Evolutionary conservation across 1,284 basidiomycete genomes (phyloP), one percentile per base, ranked within the genome.

Genomic region (Puccinia coronata): DNA sequence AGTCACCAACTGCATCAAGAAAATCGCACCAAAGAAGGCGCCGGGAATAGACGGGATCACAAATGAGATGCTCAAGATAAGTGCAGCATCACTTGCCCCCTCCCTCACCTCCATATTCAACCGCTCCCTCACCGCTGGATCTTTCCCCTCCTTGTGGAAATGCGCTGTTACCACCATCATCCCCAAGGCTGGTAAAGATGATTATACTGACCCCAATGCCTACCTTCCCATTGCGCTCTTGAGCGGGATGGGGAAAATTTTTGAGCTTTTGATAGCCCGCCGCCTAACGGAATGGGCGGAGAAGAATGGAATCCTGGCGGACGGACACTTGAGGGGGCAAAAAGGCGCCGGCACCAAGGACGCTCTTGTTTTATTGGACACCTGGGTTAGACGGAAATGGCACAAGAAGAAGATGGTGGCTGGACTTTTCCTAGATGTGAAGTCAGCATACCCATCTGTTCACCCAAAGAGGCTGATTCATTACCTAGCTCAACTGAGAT

Each of bases 341-440:
- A 39, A 47, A 41, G 43, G 28, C 16, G n/a, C 25, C 11, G 49
- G n/a, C n/a, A n/a, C n/a, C n/a, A n/a, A n/a, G n/a, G 72, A 74
- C 43, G 55, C 55, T 18, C 31, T 74, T 9, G 9, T 43, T 61
- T 20, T 14, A 23, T 57, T 75, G n/a, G 36, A 16, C 4, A 4
- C 8, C 28, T 75, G 73, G 73, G 57, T 61, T n/a, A 57, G 43
- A 39, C 5, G 41, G 4, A 11, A 75, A 28, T 75, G 49, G 53
- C 18, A 14, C 2, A 47, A 65, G 23, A 43, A 39, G 14, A 63
- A 65, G 34, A 28, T 76, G 11, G 74, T 76, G 2, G 39, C 55
- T 18, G 74, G n/a, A n/a, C n/a, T n/a, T n/a, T n/a, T n/a, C n/a
- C n/a, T 77, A 31, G 75, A 77, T 36, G 61, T 77, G 1, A 77